Percentiles rank a stretch among this genome's conserved stretches.
Evolutionary conservation across 2,329 filamentous ascomycete genomes (phyloP).

Genomic region (Tolypocladium tundrense): DNA sequence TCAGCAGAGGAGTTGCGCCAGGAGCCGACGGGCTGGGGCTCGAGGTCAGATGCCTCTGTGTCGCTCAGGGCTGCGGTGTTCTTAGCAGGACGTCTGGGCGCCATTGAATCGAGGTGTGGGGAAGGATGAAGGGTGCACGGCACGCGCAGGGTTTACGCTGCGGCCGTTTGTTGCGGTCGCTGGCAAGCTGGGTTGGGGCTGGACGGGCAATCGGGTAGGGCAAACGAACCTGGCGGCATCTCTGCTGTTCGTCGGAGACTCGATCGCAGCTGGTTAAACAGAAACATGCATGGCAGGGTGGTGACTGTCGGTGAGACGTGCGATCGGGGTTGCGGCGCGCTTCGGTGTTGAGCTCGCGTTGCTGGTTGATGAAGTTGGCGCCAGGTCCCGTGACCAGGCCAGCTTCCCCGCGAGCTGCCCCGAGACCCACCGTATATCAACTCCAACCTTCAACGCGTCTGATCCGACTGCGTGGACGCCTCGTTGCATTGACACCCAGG

Average conservation of each 20-base stretch:
- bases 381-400: not conserved
- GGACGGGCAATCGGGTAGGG: not conserved
- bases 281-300: slow-evolving; percentile 1
- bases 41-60: slow-evolving; percentile 21
- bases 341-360: not conserved
- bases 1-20: slow-evolving; percentile 15
- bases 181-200: not conserved
- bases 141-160: not conserved
- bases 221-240: slow-evolving; percentile 17
- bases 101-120: not conserved
- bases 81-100: slow-evolving; percentile 9
- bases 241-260: not conserved
- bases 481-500: no score
- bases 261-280: slow-evolving; percentile 1
- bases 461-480: no score
- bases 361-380: not conserved
- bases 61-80: slow-evolving; percentile 24
- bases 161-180: not conserved
- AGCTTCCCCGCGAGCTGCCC: not conserved
- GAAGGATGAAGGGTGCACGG: not conserved
- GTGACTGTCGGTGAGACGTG: not conserved
- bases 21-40: slow-evolving; percentile 12
- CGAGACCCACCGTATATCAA: no score
- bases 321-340: not conserved
- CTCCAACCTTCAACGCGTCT: no score